Conservation (phyloP, 495 filamentous ascomycete genomes). For the Aspergillus saccharolyticus region DNA sequence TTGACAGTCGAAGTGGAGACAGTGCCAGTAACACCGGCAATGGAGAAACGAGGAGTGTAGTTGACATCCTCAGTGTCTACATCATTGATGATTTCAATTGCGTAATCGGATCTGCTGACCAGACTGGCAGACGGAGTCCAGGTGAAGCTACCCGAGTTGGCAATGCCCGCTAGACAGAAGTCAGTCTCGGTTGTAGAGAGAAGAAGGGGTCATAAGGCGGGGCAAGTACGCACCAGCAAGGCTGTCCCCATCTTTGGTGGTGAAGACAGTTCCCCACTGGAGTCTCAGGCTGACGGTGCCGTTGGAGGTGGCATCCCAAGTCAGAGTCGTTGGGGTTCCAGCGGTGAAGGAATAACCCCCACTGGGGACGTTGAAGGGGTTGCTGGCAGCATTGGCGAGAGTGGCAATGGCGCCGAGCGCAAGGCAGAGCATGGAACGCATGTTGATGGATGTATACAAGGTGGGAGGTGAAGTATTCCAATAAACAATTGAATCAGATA, state of each 20-base stretch:
- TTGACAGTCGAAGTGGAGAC: conserved; percentile 29
- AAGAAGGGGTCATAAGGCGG: not conserved
- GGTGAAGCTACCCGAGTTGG: conserved; percentile 54
- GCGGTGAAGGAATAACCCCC: conserved; percentile 43
- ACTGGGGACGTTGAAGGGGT: conserved; percentile 51
- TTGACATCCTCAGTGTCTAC: conserved; percentile 41
- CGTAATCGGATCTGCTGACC: conserved; percentile 47
- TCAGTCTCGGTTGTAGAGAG: conserved; percentile 14
- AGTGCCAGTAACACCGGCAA: conserved; percentile 45
- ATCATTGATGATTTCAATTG: conserved; percentile 54
- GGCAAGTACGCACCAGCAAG: conserved; percentile 50
- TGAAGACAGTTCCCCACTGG: conserved; percentile 44
- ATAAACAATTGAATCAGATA: conserved; percentile 8
- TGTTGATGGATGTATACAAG: conserved; percentile 25
- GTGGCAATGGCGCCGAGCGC: conserved; percentile 37
- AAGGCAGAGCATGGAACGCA: conserved; percentile 40
- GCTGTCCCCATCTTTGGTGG: conserved; percentile 37
- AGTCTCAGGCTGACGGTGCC: conserved; percentile 52
- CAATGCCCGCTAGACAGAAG: conserved; percentile 40
- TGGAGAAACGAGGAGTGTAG: conserved; percentile 55
- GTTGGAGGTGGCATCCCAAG: conserved; percentile 49
- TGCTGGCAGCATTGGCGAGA: conserved; percentile 35
- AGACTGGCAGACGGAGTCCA: conserved; percentile 47
- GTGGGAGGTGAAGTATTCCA: conserved; percentile 3
- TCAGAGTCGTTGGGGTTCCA: conserved; percentile 47